Base-by-base conservation (phyloP, 1,139 yeast species). In the Pichiaceae sp. region DNA sequence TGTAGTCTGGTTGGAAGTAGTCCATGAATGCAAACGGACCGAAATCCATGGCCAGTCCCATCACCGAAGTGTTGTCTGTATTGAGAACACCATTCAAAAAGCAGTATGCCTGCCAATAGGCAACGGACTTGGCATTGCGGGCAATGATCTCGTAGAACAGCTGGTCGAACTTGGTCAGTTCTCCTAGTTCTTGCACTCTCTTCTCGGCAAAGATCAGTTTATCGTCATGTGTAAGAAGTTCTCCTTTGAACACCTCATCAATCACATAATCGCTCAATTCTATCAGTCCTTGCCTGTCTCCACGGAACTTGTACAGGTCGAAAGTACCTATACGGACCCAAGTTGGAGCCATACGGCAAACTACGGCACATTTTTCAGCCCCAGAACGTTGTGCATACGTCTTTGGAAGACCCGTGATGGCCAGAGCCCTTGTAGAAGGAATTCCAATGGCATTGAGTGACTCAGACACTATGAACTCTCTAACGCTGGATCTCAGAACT, bases 261-360 rank as follows among this genome's bases (percentile, higher is more conserved):
- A 89, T 76, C 36, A 85, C 75, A 55, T 79, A 89, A 47, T 87
- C 84, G 2, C 91, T 71, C 34, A 91, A 63, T 35, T 65, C 57
- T 31, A 77, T 59, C 25, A 83, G 59, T 2, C 86, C 89, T 1
- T 60, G 52, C 14, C 87, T 59, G 50, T 85, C 87, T 14, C 80
- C 79, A 42, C 89, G 69, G 68, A 80, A 73, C 37, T 94, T 66
- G 53, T 80, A 82, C 33, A 85, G 64, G 54, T 91, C 96, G 62
- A 91, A 91, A n/a, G 82, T 77, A 0, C 98, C 98, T 20, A 91
- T 59, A 41, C 98, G 64, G 15, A 91, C 62, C 96, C 96, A 91
- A 48, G 76, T 68, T 41, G 79, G 84, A 1, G 97, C 86, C 66
- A 83, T 80, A 45, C 98, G 63, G 15, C 89, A 63, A 0, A 89